phyloP scores from a whole-genome alignment of 1,284 basidiomycete species.

The Gymnopus androsaceus region DNA sequence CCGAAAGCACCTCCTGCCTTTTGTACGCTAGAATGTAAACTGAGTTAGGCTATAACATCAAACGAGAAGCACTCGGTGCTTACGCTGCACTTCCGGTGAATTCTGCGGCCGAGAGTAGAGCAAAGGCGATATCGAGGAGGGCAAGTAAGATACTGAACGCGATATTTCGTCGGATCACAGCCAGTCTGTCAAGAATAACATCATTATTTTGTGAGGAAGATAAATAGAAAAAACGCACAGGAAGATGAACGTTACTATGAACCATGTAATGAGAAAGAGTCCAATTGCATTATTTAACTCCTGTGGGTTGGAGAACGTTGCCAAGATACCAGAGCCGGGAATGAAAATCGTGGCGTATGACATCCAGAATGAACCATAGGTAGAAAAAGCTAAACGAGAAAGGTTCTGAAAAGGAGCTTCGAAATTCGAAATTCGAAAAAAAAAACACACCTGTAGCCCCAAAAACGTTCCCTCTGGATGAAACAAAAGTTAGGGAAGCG shows the following conservation, averaged over 20 bases:
- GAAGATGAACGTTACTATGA: slow-evolving; percentile 39
- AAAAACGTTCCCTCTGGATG: slow-evolving; percentile 74
- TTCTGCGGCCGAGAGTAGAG: slow-evolving; percentile 50
- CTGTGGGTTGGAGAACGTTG: slow-evolving; percentile 43
- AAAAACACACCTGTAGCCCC: slow-evolving; percentile 63
- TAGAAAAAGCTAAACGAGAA: slow-evolving; percentile 55
- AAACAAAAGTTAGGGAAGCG: too few relatives aligned
- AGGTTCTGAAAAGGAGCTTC: neutral
- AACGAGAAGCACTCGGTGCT: slow-evolving; percentile 12
- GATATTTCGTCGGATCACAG: slow-evolving; percentile 15
- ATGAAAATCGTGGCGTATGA: slow-evolving; percentile 69
- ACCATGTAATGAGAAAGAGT: slow-evolving; percentile 70
- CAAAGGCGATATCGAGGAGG: slow-evolving; percentile 63
- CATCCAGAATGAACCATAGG: slow-evolving; percentile 80
- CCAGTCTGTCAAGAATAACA: slow-evolving; percentile 1
- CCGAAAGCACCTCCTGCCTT: slow-evolving; percentile 79
- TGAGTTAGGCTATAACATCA: neutral
- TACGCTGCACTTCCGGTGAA: slow-evolving; percentile 32
- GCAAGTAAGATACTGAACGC: slow-evolving; percentile 30
- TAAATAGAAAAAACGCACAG: slow-evolving; percentile 24
- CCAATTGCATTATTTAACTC: slow-evolving; percentile 63
- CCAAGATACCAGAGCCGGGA: slow-evolving; percentile 60
- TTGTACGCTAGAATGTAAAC: slow-evolving; percentile 29
- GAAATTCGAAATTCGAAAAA: neutral
- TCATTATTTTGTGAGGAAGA: neutral